Base-by-base conservation (phyloP, 2,329 filamentous ascomycete genomes). In the Aspergillus caelatus region DNA sequence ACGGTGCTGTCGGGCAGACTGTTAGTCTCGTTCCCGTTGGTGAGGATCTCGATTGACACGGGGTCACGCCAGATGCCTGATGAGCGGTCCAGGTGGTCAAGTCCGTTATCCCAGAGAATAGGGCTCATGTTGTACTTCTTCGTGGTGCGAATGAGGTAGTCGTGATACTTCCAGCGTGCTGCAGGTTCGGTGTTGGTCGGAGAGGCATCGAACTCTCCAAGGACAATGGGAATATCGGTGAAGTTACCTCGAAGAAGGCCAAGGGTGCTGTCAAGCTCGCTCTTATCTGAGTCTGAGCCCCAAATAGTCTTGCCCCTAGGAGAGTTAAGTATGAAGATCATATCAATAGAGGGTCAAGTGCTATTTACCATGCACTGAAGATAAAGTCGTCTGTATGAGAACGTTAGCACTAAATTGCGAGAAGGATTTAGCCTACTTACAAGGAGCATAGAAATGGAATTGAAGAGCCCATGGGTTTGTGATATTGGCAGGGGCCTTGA, bases 271-370 rank as follows among this genome's bases (percentile, higher is more conserved):
- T 81, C 77, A 8, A 88, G 72, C 2, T 79, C 55, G 2, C 80
- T 75, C 69, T 86, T 85, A 70, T 88, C 86, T 0, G 78, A 77
- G 23, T 82, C 82, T 2, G 83, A 84, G 28, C 86, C 85, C 85
- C 85, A 87, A 57, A 83, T 84, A 0, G 86, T 88, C 70, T 86
- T 86, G 28, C 86, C 86, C 86, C 85, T 88, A 14, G 74, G 75
- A 21, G 65, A 65, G 65, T 78, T 82, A 65, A 80, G 76, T 68
- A 75, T 80, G 61, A 76, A 74, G 50, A 10, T 32, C 76, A 68
- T 73, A 62, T 16, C 16, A 50, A 16, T 26, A 19, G 3, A 23
- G 19, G 7, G 16, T 50, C 6, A 43, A 56, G 12, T 19, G 2
- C 1, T 41, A 32, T 46, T 61, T 62, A 73, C 71, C 72, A 74